These are phyloP conservation scores for Chytridium lagenaria DNA, from an alignment of 371 early-diverging fungal species.

Conservation along the genomic window DNA sequence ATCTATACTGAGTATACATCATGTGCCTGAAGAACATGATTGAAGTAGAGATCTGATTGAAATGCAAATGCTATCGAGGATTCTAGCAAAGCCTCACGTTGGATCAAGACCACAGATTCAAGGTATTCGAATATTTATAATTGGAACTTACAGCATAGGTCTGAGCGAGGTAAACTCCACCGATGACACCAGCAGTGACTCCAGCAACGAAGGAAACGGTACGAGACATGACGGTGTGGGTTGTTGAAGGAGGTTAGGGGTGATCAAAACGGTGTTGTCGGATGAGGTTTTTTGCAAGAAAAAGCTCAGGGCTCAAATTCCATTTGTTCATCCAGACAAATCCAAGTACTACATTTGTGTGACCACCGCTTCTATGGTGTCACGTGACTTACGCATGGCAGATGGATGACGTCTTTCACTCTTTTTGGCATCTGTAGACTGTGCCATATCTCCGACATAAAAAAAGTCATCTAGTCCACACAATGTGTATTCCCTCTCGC, in stretches of 20 bases:
- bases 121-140: too few relatives aligned
- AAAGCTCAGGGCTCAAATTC: not conserved
- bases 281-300: not conserved
- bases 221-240: conserved; percentile 16
- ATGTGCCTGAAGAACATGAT: too few relatives aligned
- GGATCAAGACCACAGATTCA: too few relatives aligned
- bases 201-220: conserved; percentile 2
- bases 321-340: not conserved
- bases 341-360: not conserved
- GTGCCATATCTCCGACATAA: not conserved
- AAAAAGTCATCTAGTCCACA: not conserved
- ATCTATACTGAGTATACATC: too few relatives aligned
- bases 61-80: too few relatives aligned
- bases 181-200: conserved; percentile 20
- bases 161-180: conserved; percentile 23
- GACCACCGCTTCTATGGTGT: too few relatives aligned
- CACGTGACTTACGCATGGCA: not conserved
- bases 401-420: not conserved
- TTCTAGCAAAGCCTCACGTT: too few relatives aligned
- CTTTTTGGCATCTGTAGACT: not conserved
- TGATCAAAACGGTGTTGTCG: not conserved
- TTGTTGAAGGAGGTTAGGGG: not conserved
- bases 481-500: too few relatives aligned
- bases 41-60: too few relatives aligned
- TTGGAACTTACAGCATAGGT: conserved; percentile 10